Evolutionary conservation across 768 basidiomycete genomes (phyloP), one percentile per base, ranked within the genome.

Genomic region (Suillus luteus): DNA sequence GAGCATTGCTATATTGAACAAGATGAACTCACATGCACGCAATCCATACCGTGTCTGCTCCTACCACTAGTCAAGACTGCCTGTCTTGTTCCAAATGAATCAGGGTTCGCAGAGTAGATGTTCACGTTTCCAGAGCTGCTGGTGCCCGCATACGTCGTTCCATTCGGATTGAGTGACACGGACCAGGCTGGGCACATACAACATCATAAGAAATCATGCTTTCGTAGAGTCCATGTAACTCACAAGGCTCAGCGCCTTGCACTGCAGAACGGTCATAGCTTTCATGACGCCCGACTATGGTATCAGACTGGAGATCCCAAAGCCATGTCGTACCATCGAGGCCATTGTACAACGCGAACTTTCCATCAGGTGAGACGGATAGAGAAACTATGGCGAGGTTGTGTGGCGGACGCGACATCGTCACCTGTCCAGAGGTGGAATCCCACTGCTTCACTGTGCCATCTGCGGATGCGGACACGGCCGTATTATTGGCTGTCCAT

Each of bases 341-440:
- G 61, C 90, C 90, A 70, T 94, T 94, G 68, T 88, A 90, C 52
- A 97, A 74, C 0, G 86, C 93, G 37, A 76, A 78, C 55, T 77
- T 80, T 9, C 92, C 95, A 55, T 86, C 81, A 0, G 84, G 81
- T 22, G 88, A 83, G 9, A 86, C 85, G 19, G 92, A 93, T 40
- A 96, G 76, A 6, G 93, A 93, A 19, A 93, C 86, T 67, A 95
- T 85, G 2, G 92, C 95, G 22, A 96, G 87, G 8, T 92, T 87
- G 76, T 96, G 92, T n/a, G 89, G 81, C 43, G 85, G 76, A 19
- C 87, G 86, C 40, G 87, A 78, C 12, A 79, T 79, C 60, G 82
- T 81, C 3, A 85, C 83, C 68, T 90, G 86, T 24, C 90, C 90
- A 5, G 88, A 82, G 3, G 81, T 78, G 24, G 89, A 80, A 66